Percentiles rank a stretch among this genome's conserved stretches.
These are phyloP conservation scores for Trichoderma brevicompactum DNA, from an alignment of 2,329 filamentous ascomycete genomes.

Conservation along the genomic window DNA sequence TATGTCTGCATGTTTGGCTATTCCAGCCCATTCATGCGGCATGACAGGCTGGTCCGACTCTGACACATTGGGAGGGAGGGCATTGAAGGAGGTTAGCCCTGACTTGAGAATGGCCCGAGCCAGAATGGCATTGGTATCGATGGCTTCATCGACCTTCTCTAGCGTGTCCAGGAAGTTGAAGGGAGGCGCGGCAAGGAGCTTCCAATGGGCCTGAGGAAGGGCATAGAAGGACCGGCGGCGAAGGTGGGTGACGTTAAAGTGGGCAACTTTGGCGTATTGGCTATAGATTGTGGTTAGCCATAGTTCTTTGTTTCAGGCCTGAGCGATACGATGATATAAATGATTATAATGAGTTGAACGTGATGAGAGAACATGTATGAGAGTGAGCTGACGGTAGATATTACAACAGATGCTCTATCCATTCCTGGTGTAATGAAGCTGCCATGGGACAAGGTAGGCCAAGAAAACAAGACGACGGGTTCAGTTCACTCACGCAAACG, in stretches of 20 bases:
- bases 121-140: constrained; percentile 84
- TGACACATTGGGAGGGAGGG: constrained; percentile 46
- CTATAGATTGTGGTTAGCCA: constrained; percentile 48
- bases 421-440: not conserved
- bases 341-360: not conserved
- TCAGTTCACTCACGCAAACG: constrained; percentile 72
- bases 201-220: constrained; percentile 80
- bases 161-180: constrained; percentile 84
- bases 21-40: constrained; percentile 68
- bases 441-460: not conserved
- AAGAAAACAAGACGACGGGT: not conserved
- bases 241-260: constrained; percentile 89
- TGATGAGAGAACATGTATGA: not conserved
- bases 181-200: constrained; percentile 77
- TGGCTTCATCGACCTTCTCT: constrained; percentile 79
- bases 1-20: constrained; percentile 73
- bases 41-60: constrained; percentile 49
- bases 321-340: not conserved
- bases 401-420: not conserved
- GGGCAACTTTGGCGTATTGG: constrained; percentile 82
- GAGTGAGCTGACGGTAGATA: not conserved
- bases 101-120: constrained; percentile 76
- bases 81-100: constrained; percentile 69
- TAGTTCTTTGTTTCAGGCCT: not conserved
- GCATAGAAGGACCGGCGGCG: constrained; percentile 93